A percentile compares a stretch with the other conserved stretches of the same genome.
Conservation (phyloP, 768 basidiomycete genomes). For the Mrakia frigida region DNA sequence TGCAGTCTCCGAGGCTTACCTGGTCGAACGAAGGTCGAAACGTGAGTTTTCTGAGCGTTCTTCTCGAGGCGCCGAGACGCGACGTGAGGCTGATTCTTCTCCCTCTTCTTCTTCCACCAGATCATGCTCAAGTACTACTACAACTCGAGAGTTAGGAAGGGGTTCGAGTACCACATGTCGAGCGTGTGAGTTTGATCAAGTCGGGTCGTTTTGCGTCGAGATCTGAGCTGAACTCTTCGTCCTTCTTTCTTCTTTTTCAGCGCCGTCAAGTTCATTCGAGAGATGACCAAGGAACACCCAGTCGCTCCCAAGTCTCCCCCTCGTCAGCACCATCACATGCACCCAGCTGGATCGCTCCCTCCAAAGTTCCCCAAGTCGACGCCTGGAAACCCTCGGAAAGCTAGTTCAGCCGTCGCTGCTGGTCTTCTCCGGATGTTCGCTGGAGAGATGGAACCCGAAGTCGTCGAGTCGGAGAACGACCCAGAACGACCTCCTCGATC, state of each 20-base stretch:
- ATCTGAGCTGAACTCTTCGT: neutral
- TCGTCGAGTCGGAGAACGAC: conserved; percentile 9
- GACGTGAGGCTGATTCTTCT: neutral
- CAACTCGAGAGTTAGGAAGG: conserved; percentile 65
- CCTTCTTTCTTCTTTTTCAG: conserved; percentile 43
- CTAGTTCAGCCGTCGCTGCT: conserved; percentile 11
- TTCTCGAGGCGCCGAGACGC: neutral
- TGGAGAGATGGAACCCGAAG: conserved; percentile 14
- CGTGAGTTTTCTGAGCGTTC: conserved; percentile 49
- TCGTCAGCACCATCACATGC: conserved; percentile 1
- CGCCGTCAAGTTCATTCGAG: conserved; percentile 79
- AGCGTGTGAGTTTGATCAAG: conserved; percentile 54
- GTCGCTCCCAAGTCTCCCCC: neutral
- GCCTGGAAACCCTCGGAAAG: neutral
- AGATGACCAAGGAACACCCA: conserved; percentile 55
- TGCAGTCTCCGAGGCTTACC: conserved; percentile 58
- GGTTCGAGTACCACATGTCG: conserved; percentile 83
- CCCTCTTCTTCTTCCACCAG: neutral
- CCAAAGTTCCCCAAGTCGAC: conserved; percentile 10
- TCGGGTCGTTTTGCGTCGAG: neutral
- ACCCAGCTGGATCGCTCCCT: neutral
- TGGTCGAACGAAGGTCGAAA: conserved; percentile 72
- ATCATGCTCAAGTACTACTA: conserved; percentile 70
- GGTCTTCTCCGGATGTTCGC: conserved; percentile 28
- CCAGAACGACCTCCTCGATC: neutral